These are phyloP conservation scores for Ophiosphaerella herpotricha DNA, from an alignment of 2,329 filamentous ascomycete genomes.

Conservation along the genomic window DNA sequence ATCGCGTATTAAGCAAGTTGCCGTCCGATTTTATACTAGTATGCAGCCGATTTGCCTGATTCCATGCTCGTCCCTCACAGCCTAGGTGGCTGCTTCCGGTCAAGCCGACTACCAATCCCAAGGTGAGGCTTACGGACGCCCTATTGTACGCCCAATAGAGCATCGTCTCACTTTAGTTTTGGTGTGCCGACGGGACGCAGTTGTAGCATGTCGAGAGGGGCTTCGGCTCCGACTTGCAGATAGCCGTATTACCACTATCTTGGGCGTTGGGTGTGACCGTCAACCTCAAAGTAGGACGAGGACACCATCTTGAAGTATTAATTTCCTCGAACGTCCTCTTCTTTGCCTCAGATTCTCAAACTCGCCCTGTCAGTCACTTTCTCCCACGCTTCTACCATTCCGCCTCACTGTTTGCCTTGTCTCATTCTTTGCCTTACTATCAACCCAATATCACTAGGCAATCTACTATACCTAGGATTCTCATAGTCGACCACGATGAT, in stretches of 20 bases:
- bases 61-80: slow-evolving; percentile 9
- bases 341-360: slow-evolving; percentile 14
- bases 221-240: slow-evolving; percentile 14
- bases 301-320: slow-evolving; percentile 14
- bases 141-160: slow-evolving; percentile 16
- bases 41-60: slow-evolving; percentile 19
- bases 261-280: slow-evolving; percentile 7
- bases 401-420: neutral
- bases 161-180: slow-evolving; percentile 6
- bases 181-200: slow-evolving; percentile 4
- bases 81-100: slow-evolving; percentile 29
- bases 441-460: neutral
- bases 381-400: neutral
- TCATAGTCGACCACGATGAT: slow-evolving; percentile 1
- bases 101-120: slow-evolving; percentile 19
- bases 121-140: slow-evolving; percentile 17
- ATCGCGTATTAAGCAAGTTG: slow-evolving; percentile 2
- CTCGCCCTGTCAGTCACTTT: slow-evolving; percentile 10
- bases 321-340: slow-evolving; percentile 13
- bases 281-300: slow-evolving; percentile 9
- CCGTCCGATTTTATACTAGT: slow-evolving; percentile 3
- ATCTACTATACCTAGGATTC: neutral
- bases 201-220: slow-evolving; percentile 8
- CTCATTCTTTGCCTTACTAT: neutral
- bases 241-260: slow-evolving; percentile 12